phyloP scores from a whole-genome alignment of 345 rosid species.

The Syzygium grande region DNA sequence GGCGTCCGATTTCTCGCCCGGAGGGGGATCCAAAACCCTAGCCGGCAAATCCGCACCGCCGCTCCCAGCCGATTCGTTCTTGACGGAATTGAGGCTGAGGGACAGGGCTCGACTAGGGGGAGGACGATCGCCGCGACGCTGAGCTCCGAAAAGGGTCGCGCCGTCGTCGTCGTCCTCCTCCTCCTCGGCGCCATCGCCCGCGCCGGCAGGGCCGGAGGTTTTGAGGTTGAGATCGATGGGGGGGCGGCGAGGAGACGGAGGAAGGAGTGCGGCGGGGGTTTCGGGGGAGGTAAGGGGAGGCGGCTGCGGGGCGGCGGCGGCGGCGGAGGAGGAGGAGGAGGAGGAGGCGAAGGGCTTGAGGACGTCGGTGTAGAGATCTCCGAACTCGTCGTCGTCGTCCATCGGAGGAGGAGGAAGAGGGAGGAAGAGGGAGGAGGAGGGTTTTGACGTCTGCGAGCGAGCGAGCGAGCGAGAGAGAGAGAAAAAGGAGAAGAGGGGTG shows the following conservation, averaged over 20 bases:
- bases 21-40: constrained; percentile 30
- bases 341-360: constrained; percentile 46
- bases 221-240: constrained; percentile 60
- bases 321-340: constrained; percentile 3
- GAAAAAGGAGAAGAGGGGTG: neutral
- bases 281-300: constrained; percentile 8
- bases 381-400: constrained; percentile 99
- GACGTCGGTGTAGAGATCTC: constrained; percentile 95
- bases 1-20: neutral
- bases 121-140: constrained; percentile 1
- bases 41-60: constrained; percentile 16
- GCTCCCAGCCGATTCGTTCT: neutral
- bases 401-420: constrained; percentile 17
- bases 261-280: constrained; percentile 23
- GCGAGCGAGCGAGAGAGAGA: neutral
- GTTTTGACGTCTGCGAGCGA: constrained; percentile 1
- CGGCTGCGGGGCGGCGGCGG: neutral
- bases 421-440: neutral
- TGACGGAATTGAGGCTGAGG: neutral
- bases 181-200: neutral
- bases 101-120: neutral
- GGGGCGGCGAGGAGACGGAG: constrained; percentile 13
- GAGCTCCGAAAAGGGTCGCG: neutral
- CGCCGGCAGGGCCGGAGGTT: neutral
- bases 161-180: neutral